phyloP scores from a whole-genome alignment of 2,329 filamentous ascomycete genomes.

The Stachybotrys chlorohalonatus region DNA sequence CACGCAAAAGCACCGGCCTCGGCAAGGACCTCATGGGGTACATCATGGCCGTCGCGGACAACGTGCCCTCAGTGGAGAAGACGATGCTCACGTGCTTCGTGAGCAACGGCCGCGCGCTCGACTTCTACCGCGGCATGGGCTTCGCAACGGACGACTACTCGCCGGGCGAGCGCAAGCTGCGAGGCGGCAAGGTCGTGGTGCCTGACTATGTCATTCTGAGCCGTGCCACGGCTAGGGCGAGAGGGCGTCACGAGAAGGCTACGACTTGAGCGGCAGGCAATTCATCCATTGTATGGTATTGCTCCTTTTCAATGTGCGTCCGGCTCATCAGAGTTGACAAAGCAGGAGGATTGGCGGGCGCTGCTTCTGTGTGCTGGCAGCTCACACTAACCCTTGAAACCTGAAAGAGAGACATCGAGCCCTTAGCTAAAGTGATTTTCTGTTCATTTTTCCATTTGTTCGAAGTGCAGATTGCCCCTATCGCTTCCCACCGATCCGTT shows the following conservation, averaged over 20 bases:
- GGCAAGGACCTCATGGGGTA: conserved; percentile 50
- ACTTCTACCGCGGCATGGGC: conserved; percentile 54
- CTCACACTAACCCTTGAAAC: too few relatives aligned
- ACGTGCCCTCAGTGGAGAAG: conserved; percentile 49
- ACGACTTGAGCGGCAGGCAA: too few relatives aligned
- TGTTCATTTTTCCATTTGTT: not conserved
- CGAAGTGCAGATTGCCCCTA: not conserved
- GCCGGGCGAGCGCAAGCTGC: conserved; percentile 41
- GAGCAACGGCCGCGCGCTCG: conserved; percentile 45
- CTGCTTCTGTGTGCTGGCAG: too few relatives aligned
- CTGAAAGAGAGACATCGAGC: not conserved
- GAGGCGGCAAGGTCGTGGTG: conserved; percentile 42
- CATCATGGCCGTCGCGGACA: conserved; percentile 41
- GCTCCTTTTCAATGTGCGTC: too few relatives aligned
- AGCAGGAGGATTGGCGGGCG: too few relatives aligned
- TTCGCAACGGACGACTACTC: conserved; percentile 47
- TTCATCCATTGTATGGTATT: too few relatives aligned
- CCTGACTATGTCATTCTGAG: conserved; percentile 55
- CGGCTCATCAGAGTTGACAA: too few relatives aligned
- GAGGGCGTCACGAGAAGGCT: not conserved
- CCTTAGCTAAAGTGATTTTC: not conserved
- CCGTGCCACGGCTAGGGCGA: conserved; percentile 23
- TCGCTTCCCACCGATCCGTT: not conserved
- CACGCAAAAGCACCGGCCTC: conserved; percentile 45
- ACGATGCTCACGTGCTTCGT: conserved; percentile 68